These are phyloP conservation scores for Cupressus sempervirens DNA, from an alignment of 75 land plant genomes.

Conservation along the genomic window DNA sequence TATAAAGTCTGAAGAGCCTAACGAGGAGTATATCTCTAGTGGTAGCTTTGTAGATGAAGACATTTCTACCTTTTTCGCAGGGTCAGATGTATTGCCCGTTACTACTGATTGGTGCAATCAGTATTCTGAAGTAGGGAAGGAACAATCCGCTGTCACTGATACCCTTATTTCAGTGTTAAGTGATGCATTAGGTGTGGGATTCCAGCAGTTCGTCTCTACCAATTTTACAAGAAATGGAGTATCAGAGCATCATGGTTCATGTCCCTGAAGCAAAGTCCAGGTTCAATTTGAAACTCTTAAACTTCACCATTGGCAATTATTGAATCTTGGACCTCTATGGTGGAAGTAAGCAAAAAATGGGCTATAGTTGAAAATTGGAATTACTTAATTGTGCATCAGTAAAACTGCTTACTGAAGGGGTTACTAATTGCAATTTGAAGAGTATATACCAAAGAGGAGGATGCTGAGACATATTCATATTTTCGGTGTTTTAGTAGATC, in stretches of 20 bases:
- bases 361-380: not conserved
- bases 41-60: constrained; percentile 13
- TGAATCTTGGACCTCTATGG: not conserved
- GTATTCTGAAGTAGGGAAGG: constrained; percentile 14
- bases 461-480: not conserved
- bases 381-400: not conserved
- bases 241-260: constrained; percentile 42
- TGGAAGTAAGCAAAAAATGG: not conserved
- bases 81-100: constrained; percentile 22
- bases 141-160: constrained; percentile 2
- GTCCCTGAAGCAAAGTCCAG: constrained; percentile 52
- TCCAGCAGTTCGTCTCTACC: constrained; percentile 11
- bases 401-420: not conserved
- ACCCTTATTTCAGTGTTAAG: constrained; percentile 15
- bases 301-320: not conserved
- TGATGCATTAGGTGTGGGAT: constrained; percentile 23
- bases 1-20: constrained; percentile 5
- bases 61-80: not conserved
- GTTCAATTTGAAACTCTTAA: constrained; percentile 30
- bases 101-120: constrained; percentile 26
- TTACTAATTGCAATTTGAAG: not conserved
- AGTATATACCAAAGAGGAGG: not conserved
- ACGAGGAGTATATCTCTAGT: constrained; percentile 14
- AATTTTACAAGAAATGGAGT: constrained; percentile 14
- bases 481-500: constrained; percentile 5